Base-by-base conservation (phyloP, 1,139 yeast genomes). In the Torulaspora pretoriensis region DNA sequence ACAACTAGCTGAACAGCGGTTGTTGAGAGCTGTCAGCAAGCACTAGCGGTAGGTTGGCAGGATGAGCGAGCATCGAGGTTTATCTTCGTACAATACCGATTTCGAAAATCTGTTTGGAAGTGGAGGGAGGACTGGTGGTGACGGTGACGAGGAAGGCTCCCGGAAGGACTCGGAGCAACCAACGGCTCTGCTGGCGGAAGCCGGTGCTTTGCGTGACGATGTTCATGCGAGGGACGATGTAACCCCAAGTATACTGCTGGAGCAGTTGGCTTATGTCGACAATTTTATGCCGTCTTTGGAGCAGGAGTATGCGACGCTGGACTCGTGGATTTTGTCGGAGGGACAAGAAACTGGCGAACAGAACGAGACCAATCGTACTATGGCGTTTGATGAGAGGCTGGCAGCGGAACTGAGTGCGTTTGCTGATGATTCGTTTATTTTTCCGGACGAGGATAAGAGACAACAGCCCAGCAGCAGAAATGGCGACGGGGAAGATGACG, bases 351-450 rank as follows among this genome's bases (percentile, higher is more conserved):
- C 30, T n/a, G 14, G 22, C 9, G 33, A 17, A 23, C 33, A 19
- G 13, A 31, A 24, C 9, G 14, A 32, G 14, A 27, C 31, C 7
- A 27, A 23, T 22, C 32, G 42, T 28, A 24, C 45, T 14, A 68
- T 63, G 53, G 79, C 73, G 47, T 74, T 78, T 31, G 89, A 83
- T 57, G 86, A 83, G 45, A 83, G 83, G 53, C 66, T 83, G 24
- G 78, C 84, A 24, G 78, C 83, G 28, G 92, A 83, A 60, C 70
- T 83, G 53, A 84, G 88, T 13, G 89, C 88, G 1, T 83, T 83
- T 71, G 90, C 89, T 1, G 89, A 83, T 56, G 89, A 83, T 51
- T 74, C 83, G 7, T 83, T 83, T 54, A 75, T 83, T 3, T 83
- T 83, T 59, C 88, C 89, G 0, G 92, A 83, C 59, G 90, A 83